Conservation (phyloP, 2,329 filamentous ascomycete species). For the Beauveria bassiana region DNA sequence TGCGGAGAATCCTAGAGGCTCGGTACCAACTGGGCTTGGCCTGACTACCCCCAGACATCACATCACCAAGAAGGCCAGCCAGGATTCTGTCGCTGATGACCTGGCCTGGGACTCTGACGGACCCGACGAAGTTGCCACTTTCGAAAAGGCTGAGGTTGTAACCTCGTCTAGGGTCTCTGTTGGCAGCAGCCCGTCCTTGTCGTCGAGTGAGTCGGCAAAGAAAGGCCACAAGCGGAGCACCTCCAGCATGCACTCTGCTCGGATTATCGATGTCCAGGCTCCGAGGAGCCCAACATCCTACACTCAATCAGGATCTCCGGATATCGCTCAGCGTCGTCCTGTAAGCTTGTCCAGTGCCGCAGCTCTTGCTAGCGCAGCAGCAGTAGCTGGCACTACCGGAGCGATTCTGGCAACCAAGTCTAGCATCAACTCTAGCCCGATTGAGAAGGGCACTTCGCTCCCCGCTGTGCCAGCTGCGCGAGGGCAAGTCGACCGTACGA, state of each 20-base stretch:
- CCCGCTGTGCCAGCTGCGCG: constrained; percentile 14
- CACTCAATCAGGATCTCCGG: constrained; percentile 43
- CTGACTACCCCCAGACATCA: not conserved
- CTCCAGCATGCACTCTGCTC: constrained; percentile 46
- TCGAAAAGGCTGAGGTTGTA: constrained; percentile 52
- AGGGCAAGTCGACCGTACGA: not conserved
- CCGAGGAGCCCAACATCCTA: constrained; percentile 40
- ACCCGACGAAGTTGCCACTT: constrained; percentile 33
- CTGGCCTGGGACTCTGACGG: constrained; percentile 24
- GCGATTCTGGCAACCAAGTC: not conserved
- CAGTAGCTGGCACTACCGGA: constrained; percentile 9
- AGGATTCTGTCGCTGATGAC: not conserved
- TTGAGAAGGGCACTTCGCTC: constrained; percentile 18
- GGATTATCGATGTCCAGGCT: constrained; percentile 49
- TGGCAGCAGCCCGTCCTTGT: constrained; percentile 41
- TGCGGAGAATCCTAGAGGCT: not conserved
- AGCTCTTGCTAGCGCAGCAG: constrained; percentile 23
- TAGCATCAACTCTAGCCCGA: constrained; percentile 34
- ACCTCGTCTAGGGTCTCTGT: constrained; percentile 50
- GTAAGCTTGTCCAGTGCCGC: constrained; percentile 33
- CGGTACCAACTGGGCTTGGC: constrained; percentile 1
- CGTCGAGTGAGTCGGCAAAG: constrained; percentile 38
- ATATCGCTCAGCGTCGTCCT: constrained; percentile 33
- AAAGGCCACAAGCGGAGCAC: constrained; percentile 30
- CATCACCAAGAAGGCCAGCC: not conserved